These are phyloP conservation scores for Neofusicoccum sp. DNA, from an alignment of 2,329 filamentous ascomycete genomes.

Conservation along the genomic window DNA sequence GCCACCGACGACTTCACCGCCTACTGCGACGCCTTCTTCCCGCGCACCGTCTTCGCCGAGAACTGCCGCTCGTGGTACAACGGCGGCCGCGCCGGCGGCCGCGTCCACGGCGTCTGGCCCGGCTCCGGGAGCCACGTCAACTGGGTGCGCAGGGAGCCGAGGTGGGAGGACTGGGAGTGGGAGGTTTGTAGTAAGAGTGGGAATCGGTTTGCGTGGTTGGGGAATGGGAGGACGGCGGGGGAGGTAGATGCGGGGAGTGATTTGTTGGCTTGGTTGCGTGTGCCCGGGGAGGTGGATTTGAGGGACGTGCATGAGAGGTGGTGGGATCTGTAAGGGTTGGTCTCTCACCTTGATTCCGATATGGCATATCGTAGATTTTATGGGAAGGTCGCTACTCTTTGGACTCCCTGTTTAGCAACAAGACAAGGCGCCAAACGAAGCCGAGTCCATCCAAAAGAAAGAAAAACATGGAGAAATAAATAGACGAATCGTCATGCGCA, in stretches of 20 bases:
- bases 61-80: slow-evolving; percentile 75
- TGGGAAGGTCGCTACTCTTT: too few relatives aligned
- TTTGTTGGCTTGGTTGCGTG: slow-evolving; percentile 64
- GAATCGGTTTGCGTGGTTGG: slow-evolving; percentile 65
- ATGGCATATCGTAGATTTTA: too few relatives aligned
- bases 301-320: slow-evolving; percentile 68
- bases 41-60: slow-evolving; percentile 58
- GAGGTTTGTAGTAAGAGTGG: slow-evolving; percentile 28
- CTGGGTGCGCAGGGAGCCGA: slow-evolving; percentile 57
- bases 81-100: slow-evolving; percentile 53
- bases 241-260: slow-evolving; percentile 61
- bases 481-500: too few relatives aligned
- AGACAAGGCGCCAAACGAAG: too few relatives aligned
- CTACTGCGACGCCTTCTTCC: slow-evolving; percentile 58
- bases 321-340: too few relatives aligned
- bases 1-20: slow-evolving; percentile 67
- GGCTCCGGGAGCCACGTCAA: slow-evolving; percentile 67
- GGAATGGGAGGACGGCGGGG: slow-evolving; percentile 66
- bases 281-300: slow-evolving; percentile 61
- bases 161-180: slow-evolving; percentile 64
- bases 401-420: too few relatives aligned
- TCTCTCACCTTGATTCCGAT: too few relatives aligned
- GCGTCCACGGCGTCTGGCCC: slow-evolving; percentile 71
- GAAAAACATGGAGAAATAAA: too few relatives aligned
- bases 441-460: too few relatives aligned